phyloP scores from a whole-genome alignment of 164 flowering plant genomes.

The Pachysandra terminalis region DNA sequence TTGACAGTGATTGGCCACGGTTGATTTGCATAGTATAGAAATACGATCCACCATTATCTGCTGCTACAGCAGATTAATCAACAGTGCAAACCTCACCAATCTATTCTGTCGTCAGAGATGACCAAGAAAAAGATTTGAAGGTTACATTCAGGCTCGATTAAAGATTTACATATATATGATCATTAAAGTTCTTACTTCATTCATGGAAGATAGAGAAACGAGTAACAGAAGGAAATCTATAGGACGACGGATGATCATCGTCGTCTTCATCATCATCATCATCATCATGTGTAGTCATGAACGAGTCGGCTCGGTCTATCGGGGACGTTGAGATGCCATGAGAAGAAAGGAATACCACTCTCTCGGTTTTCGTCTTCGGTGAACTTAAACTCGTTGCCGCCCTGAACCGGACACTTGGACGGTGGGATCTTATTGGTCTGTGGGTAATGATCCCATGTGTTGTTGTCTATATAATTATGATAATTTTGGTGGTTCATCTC shows the following conservation, averaged over 20 bases:
- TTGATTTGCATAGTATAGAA: too few species aligned
- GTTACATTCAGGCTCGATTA: too few species aligned
- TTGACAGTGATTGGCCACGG: too few species aligned
- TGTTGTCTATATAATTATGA: too few species aligned
- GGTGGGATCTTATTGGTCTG: slow-evolving; percentile 34
- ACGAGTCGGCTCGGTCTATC: slow-evolving; percentile 69
- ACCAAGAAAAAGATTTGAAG: too few species aligned
- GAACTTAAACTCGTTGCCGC: slow-evolving; percentile 52
- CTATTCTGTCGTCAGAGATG: too few species aligned
- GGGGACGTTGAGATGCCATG: slow-evolving; percentile 83
- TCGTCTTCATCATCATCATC: too few species aligned
- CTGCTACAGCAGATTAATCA: too few species aligned
- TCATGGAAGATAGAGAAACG: slow-evolving; percentile 5
- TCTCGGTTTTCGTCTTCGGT: slow-evolving; percentile 39
- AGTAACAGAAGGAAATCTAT: not conserved
- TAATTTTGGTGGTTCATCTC: slow-evolving; percentile 19
- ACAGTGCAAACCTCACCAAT: too few species aligned
- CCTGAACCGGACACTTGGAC: slow-evolving; percentile 33
- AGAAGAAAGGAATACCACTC: slow-evolving; percentile 45
- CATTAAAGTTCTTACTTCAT: slow-evolving; percentile 26
- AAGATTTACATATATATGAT: too few species aligned
- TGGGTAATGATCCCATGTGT: slow-evolving; percentile 38
- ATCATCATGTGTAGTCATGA: slow-evolving; percentile 61
- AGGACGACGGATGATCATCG: too few species aligned
- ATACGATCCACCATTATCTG: too few species aligned